Evolutionary conservation across 1,139 yeast genomes (phyloP), one percentile per base, ranked within the genome.

Genomic region (Taiozyma onychis): DNA sequence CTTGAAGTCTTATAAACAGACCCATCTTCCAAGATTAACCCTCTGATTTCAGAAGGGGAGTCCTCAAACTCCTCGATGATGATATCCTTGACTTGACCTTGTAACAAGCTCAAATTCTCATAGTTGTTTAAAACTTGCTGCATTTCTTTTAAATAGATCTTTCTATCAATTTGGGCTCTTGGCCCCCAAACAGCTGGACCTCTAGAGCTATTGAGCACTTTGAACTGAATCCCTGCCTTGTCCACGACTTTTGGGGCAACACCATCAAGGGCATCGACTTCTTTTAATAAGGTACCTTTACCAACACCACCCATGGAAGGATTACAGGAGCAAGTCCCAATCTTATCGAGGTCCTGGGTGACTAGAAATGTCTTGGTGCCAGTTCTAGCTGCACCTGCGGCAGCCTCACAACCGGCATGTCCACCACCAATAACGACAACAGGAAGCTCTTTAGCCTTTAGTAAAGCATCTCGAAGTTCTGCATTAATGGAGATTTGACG

Each of bases 181-280:
- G 98, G 98, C 0, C 99, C 99, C 88, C 97, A 96, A 1, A 91
- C 99, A 0, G 99, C 99, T 0, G 98, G 89, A 0, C 99, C 99
- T 58, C 89, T 80, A 3, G 96, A 86, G 45, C 85, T 77, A 66
- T 95, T 95, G 54, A 95, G 73, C 53, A 90, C 83, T 64, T 88
- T 89, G 68, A 85, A 95, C 65, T 91, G 97, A 39, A 91, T 88
- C 0, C 99, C 99, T 0, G 99, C 96, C 59, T 78, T 74, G 67
- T 95, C 99, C 3, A 95, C 91, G 18, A 93, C 80, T 53, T 80
- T 73, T 0, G 93, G 83, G 7, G 95, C 83, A 0, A 93, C 87
- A 4, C 99, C 99, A 66, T 91, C 99, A 49, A 95, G 71, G 0
- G 99, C 98, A 71, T 95, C 99, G 8, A 95, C 89, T 67, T 95